Evolutionary conservation across 495 filamentous ascomycete species (phyloP).

Genomic region (Penicillium samsonianum): DNA sequence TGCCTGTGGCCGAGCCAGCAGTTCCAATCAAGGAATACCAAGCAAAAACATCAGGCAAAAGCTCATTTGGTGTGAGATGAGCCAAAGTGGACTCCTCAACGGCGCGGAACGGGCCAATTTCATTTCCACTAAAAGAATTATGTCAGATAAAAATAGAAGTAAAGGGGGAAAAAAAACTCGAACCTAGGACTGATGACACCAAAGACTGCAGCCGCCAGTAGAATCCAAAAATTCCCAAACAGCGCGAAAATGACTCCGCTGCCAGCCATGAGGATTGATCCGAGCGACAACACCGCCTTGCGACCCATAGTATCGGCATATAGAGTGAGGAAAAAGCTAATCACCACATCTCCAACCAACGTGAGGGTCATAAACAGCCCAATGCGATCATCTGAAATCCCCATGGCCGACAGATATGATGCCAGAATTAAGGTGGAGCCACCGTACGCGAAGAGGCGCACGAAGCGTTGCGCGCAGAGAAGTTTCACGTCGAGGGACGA

Average conservation of each 20-base stretch:
- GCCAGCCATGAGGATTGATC: constrained; percentile 65
- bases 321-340: constrained; percentile 74
- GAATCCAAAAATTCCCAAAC: constrained; percentile 69
- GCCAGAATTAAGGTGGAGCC: constrained; percentile 74
- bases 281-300: constrained; percentile 65
- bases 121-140: constrained; percentile 61
- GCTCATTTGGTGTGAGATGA: constrained; percentile 63
- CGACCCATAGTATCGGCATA: constrained; percentile 75
- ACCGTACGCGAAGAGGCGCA: constrained; percentile 80
- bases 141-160: constrained; percentile 9
- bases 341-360: constrained; percentile 73
- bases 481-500: constrained; percentile 66
- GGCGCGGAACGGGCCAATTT: constrained; percentile 80
- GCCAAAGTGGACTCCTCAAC: constrained; percentile 83
- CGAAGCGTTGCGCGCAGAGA: constrained; percentile 71
- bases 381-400: constrained; percentile 67
- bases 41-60: constrained; percentile 72
- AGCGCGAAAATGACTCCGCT: constrained; percentile 70
- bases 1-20: constrained; percentile 64
- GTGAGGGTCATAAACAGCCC: constrained; percentile 90
- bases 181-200: constrained; percentile 79
- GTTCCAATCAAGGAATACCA: constrained; percentile 77
- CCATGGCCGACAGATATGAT: constrained; percentile 65
- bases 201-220: constrained; percentile 71
- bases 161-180: constrained; percentile 10